Base-by-base conservation (phyloP, 106 monocot genomes). In the Allium sativum region DNA sequence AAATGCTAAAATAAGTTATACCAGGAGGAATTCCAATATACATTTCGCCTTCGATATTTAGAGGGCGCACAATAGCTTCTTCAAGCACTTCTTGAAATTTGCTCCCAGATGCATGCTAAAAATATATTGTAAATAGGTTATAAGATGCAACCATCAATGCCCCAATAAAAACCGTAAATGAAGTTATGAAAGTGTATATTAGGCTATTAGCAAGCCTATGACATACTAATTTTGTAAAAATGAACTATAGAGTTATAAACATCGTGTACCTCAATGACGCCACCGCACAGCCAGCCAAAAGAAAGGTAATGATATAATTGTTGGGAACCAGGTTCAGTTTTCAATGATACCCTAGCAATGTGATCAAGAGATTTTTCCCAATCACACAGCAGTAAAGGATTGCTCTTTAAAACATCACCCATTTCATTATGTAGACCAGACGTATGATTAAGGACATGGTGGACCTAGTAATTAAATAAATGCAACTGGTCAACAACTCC, bases 221-320 rank as follows among this genome's bases (percentile, higher is more conserved):
- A 31, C 31, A 31, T 31, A 31, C 31, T 31, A 31, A 2, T 31
- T 31, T 31, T 5, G 31, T 31, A 31, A 31, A 31, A 31, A 31
- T 31, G 5, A 31, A 31, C 31, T 31, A 31, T 31, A 31, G 5
- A 31, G 5, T 5, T 31, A 31, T 31, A 31, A 31, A 31, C 31
- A 31, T 61, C 56, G 46, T 46, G 58, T 72, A 98, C 98, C 88
- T 98, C 98, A 67, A 92, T 84, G 21, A 98, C 42, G 41, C 87
- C 98, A 60, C 98, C 98, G 58, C 98, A 98, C 45, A 98, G 88
- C 98, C 98, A 98, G 56, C 98, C 98, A 76, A 92, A 98, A 51
- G 98, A 92, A n/a, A 92, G 64, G 42, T 88, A 98, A 70, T 98
- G 92, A 72, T 98, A 98, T 44, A 76, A 59, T 73, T 98, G 88